Evolutionary conservation across 2,329 filamentous ascomycete genomes (phyloP), one percentile per base, ranked within the genome.

Genomic region (Fusarium annulatum): DNA sequence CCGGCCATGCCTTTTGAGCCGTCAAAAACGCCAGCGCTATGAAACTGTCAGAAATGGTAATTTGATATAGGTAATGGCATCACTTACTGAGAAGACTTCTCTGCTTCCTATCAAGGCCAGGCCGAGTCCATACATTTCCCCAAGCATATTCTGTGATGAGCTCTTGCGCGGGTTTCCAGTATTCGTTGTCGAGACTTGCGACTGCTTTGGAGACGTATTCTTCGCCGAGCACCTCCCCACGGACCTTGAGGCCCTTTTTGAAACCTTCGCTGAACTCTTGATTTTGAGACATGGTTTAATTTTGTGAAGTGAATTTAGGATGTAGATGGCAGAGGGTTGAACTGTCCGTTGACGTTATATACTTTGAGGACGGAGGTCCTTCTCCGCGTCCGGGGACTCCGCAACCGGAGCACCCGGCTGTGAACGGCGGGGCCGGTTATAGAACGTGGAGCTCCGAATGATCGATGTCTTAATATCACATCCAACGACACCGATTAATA

Each of bases 171-270:
- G 72, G 72, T 10, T 59, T 71, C 62, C 72, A 74, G 46, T 74
- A 75, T 39, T 75, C 72, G 10, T 75, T 65, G 5, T 75, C 51
- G 30, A 63, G 38, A 43, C 43, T 26, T 43, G 65, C 43, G 26
- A 67, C 16, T n/a, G 72, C 72, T 43, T 71, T 74, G 45, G 60
- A 62, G 43, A 75, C 72, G 38, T 75, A 75, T 63, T 75, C 46
- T 11, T 75, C 71, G 15, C 71, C 72, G 2, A 75, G 69, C 14
- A 73, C 67, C 21, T 75, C 67, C 4, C 69, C 63, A 2, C 72
- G 61, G 21, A 67, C 59, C 6, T 45, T 52, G 11, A 71, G 62
- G 46, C 67, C 69, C 12, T 39, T 59, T 30, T 62, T 67, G 34
- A 67, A 71, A 7, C 58, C 58, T 34, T 71, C 55, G 18, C 43